Evolutionary conservation across 495 filamentous ascomycete species (phyloP).

Genomic region (Aspergillus olivimuriae): DNA sequence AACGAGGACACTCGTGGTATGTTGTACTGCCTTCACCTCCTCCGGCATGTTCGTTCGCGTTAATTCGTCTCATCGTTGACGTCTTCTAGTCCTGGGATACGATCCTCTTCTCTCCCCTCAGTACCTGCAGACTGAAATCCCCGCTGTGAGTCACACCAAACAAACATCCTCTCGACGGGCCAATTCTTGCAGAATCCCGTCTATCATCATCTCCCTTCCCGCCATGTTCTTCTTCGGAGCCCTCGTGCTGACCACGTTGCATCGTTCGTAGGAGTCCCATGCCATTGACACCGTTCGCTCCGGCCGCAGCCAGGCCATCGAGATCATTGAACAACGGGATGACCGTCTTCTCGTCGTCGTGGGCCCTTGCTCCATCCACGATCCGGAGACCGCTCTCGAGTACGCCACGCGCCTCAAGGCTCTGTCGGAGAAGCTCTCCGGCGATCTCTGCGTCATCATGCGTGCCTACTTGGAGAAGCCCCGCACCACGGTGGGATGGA

Average conservation of each 20-base stretch:
- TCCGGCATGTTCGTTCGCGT: neutral
- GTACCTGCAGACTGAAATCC: conserved; percentile 82
- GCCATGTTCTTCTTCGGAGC: too few species aligned
- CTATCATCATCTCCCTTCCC: neutral
- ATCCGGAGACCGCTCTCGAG: conserved; percentile 80
- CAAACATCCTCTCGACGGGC: neutral
- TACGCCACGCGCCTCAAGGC: conserved; percentile 74
- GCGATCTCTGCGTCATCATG: conserved; percentile 91
- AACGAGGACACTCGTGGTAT: conserved; percentile 51
- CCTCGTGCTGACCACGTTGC: too few species aligned
- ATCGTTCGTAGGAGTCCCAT: conserved; percentile 5
- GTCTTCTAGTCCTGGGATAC: conserved; percentile 74
- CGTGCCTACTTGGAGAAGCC: conserved; percentile 99
- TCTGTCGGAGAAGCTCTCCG: conserved; percentile 64
- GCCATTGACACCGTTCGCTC: conserved; percentile 65
- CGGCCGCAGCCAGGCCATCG: conserved; percentile 75
- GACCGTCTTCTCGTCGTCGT: conserved; percentile 92
- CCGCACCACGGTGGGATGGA: conserved; percentile 98
- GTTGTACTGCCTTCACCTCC: conserved; percentile 5
- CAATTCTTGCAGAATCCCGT: neutral
- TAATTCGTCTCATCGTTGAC: conserved; percentile 5
- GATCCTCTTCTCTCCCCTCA: conserved; percentile 89
- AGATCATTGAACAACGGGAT: conserved; percentile 71
- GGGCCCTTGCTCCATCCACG: conserved; percentile 96
- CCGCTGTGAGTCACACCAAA: conserved; percentile 53